phyloP scores from a whole-genome alignment of 2,329 filamentous ascomycete species.

The Hymenotorrendiella dingleyae region DNA sequence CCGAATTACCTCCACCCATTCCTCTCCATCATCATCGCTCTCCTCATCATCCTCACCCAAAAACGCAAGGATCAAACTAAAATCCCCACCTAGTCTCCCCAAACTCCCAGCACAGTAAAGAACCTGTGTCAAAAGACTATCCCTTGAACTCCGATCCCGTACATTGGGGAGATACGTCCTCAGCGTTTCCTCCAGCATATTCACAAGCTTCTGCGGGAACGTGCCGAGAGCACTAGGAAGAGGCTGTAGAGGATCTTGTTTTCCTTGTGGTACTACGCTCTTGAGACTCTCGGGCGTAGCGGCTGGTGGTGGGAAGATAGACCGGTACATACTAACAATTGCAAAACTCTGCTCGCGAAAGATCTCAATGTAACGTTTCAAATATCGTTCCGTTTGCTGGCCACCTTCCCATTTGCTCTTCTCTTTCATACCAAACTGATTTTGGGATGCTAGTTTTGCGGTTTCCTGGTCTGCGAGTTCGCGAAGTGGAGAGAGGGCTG shows the following conservation, averaged over 20 bases:
- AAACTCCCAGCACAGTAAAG: conserved; percentile 90
- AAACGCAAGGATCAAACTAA: conserved; percentile 77
- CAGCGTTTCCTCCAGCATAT: conserved; percentile 73
- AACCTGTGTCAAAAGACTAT: conserved; percentile 87
- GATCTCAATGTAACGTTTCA: conserved; percentile 95
- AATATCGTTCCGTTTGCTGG: conserved; percentile 87
- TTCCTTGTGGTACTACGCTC: conserved; percentile 11
- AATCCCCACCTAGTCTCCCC: conserved; percentile 85
- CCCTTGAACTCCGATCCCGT: conserved; percentile 69
- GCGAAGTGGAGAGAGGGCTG: conserved; percentile 76
- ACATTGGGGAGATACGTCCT: conserved; percentile 74
- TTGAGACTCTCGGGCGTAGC: conserved; percentile 18
- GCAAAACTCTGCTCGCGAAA: conserved; percentile 97
- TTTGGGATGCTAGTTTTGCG: conserved; percentile 9
- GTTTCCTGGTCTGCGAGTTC: conserved; percentile 88
- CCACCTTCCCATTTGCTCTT: conserved; percentile 55
- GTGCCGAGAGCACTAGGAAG: conserved; percentile 74
- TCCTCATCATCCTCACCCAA: conserved; percentile 31
- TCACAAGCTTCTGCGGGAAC: conserved; percentile 78
- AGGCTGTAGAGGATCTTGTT: conserved; percentile 43
- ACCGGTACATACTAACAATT: conserved; percentile 90
- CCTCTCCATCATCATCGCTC: conserved; percentile 39
- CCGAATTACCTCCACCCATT: conserved; percentile 87
- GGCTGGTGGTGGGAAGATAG: conserved; percentile 62
- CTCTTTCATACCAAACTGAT: conserved; percentile 15